phyloP scores from a whole-genome alignment of 2,329 filamentous ascomycete genomes.

The Xylariaceae sp. region DNA sequence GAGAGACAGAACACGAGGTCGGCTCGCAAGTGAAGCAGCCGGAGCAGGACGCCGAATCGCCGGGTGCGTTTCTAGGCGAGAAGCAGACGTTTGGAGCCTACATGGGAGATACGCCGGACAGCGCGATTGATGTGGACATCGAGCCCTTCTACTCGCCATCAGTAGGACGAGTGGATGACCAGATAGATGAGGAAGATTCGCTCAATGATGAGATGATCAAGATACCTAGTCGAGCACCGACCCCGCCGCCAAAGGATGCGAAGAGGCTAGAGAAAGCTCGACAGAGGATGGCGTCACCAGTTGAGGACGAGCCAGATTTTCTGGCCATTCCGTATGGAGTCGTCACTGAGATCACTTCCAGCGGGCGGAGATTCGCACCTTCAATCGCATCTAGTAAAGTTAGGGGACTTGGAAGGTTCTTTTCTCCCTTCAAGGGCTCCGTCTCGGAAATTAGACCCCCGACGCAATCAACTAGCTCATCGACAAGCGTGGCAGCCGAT shows the following conservation, averaged over 20 bases:
- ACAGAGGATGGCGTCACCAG: constrained; percentile 36
- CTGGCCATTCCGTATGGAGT: constrained; percentile 32
- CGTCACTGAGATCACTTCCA: constrained; percentile 38
- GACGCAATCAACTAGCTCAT: constrained; percentile 36
- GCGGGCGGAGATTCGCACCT: constrained; percentile 8
- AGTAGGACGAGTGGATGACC: constrained; percentile 26
- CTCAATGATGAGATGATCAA: constrained; percentile 33
- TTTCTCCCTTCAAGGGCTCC: constrained; percentile 37
- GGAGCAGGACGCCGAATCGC: constrained; percentile 11
- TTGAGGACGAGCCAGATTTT: constrained; percentile 27
- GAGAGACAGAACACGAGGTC: constrained; percentile 32
- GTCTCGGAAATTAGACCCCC: constrained; percentile 35
- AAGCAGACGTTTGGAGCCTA: constrained; percentile 41
- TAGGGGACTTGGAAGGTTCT: constrained; percentile 35
- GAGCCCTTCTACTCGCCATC: constrained; percentile 31
- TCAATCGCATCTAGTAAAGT: constrained; percentile 21
- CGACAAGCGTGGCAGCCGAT: constrained; percentile 20
- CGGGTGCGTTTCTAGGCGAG: constrained; percentile 40
- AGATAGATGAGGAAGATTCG: constrained; percentile 26
- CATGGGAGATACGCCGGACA: constrained; percentile 48
- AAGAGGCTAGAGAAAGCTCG: constrained; percentile 40
- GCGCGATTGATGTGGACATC: constrained; percentile 48
- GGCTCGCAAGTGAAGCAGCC: background rate
- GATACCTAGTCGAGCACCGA: constrained; percentile 41
- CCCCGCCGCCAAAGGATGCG: constrained; percentile 43